Base-by-base conservation (phyloP, 129 eudicot species). In the Flaveria sonorensis region DNA sequence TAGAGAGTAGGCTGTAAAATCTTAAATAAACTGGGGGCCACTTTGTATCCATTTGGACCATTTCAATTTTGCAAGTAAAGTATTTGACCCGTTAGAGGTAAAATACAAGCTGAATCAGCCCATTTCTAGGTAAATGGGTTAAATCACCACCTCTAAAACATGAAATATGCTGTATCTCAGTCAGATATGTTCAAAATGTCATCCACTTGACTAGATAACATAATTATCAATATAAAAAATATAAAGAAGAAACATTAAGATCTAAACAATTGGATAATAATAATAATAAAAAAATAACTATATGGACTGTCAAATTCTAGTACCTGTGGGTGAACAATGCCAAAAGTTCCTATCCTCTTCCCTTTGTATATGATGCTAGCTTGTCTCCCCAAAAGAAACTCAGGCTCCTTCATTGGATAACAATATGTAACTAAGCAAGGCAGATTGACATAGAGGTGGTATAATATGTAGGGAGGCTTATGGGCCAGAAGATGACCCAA, bases 271-370 rank as follows among this genome's bases (percentile, higher is more conserved):
- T 36, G 51, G 16, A 36, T 36, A 4, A 66, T 19, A 3, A 32
- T n/a, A 36, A 39, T n/a, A 60, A n/a, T n/a, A n/a, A n/a, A 60
- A 30, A 42, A 70, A 60, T 51, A 39, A 63, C n/a, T 43, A 68
- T 16, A 77, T 46, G 11, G 45, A 5, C 18, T 67, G 28, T 32
- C 67, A 67, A 53, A 67, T 20, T 77, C 28, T 52, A 48, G 18
- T 89, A 94, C 98, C 98, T 91, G 88, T 23, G 97, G 97, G 68
- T 94, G 96, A 70, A 94, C 98, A 45, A 94, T 89, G 70, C 98
- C 98, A 70, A 94, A 94, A 77, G 83, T 84, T 62, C 98, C 98
- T 6, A 94, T 87, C 42, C 56, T 75, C 84, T 86, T 86, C 68
- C 98, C 98, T 86, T 87, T 87, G 85, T 84, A 91, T 65, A 91